phyloP scores from a whole-genome alignment of 768 basidiomycete species.

The Kwoniella newhampshirensis region DNA sequence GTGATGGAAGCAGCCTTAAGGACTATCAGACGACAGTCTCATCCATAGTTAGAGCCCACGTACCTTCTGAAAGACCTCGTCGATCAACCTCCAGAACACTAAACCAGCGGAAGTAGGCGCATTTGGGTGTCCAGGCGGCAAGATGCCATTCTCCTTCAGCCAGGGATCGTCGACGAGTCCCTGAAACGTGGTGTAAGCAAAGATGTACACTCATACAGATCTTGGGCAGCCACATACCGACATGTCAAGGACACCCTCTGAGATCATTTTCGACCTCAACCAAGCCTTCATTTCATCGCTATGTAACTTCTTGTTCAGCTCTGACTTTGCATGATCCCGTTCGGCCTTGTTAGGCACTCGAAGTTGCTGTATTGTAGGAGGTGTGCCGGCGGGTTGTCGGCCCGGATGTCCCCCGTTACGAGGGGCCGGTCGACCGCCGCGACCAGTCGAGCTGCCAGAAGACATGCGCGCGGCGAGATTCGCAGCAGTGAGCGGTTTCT shows the following conservation, averaged over 20 bases:
- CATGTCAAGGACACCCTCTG: constrained; percentile 35
- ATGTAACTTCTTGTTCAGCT: constrained; percentile 29
- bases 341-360: constrained; percentile 17
- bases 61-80: constrained; percentile 38
- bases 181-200: constrained; percentile 17
- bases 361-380: constrained; percentile 10
- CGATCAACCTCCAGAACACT: constrained; percentile 72
- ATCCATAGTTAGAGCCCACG: neutral
- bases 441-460: neutral
- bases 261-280: constrained; percentile 28
- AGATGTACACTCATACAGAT: no score
- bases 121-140: constrained; percentile 68
- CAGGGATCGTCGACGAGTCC: constrained; percentile 71
- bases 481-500: constrained; percentile 12
- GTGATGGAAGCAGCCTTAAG: constrained; percentile 46
- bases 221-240: no score
- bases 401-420: constrained; percentile 5
- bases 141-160: constrained; percentile 68
- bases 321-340: constrained; percentile 13
- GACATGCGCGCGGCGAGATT: constrained; percentile 9
- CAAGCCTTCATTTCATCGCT: constrained; percentile 41
- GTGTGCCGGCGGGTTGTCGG: constrained; percentile 15
- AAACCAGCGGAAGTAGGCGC: constrained; percentile 62
- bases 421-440: constrained; percentile 3
- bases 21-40: neutral